These are phyloP conservation scores for Heritiera littoralis DNA, from an alignment of 345 rosid genomes.

Conservation along the genomic window DNA sequence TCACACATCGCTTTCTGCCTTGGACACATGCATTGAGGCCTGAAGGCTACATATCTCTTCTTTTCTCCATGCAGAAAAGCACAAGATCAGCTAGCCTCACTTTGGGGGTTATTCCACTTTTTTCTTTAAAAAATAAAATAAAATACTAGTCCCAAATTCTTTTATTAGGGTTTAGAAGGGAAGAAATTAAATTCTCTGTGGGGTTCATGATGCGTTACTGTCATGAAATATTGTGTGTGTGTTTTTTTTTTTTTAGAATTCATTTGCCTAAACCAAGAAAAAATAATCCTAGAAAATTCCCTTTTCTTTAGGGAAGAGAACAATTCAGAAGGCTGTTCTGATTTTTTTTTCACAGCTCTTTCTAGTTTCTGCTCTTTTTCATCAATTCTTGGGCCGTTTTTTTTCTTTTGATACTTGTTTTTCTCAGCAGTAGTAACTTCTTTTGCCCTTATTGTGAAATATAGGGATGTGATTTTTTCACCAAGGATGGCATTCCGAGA, in stretches of 20 bases:
- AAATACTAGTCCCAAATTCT: too few species aligned
- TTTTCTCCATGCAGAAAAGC: too few species aligned
- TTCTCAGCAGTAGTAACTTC: background rate
- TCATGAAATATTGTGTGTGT: constrained; percentile 18
- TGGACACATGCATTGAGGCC: constrained; percentile 31
- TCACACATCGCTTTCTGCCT: constrained; percentile 44
- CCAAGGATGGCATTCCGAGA: constrained; percentile 79
- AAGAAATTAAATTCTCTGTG: background rate
- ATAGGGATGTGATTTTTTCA: constrained; percentile 67
- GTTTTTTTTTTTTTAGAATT: background rate
- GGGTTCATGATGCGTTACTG: constrained; percentile 20
- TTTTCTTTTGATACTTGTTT: background rate
- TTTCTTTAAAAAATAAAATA: too few species aligned
- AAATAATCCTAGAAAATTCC: background rate
- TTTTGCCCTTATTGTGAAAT: background rate
- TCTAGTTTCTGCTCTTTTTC: background rate
- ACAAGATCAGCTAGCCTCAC: too few species aligned
- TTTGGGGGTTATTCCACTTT: too few species aligned
- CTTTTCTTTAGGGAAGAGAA: background rate
- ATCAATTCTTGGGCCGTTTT: background rate
- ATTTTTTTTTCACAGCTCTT: background rate
- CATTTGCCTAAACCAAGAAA: background rate
- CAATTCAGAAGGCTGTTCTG: background rate
- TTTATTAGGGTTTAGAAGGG: too few species aligned
- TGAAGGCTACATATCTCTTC: too few species aligned